Conservation (phyloP, 129 eudicot species). For the Centella asiatica region DNA sequence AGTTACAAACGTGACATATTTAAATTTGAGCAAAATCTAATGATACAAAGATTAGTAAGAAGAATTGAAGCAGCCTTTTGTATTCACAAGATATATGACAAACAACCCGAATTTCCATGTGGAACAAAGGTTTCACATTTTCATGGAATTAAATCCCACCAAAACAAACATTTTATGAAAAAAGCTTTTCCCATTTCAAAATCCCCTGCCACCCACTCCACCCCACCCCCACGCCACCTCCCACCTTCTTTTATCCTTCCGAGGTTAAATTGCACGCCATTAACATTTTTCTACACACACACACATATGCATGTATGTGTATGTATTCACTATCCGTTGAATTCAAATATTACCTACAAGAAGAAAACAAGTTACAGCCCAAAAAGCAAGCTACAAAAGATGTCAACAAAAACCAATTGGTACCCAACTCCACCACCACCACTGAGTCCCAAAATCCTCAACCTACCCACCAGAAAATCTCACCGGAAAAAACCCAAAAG, state of each 20-base stretch:
- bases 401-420: conserved; percentile 53
- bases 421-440: conserved; percentile 63
- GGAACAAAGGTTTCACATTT: conserved; percentile 4
- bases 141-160: conserved; percentile 2
- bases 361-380: conserved; percentile 10
- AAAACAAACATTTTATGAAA: background rate
- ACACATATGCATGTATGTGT: background rate
- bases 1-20: too few species aligned
- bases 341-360: conserved; percentile 34
- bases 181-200: conserved; percentile 26
- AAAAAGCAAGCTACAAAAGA: conserved; percentile 12
- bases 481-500: conserved; percentile 44
- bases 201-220: too few species aligned
- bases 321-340: conserved; percentile 16
- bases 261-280: conserved; percentile 44
- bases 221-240: too few species aligned
- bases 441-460: conserved; percentile 68
- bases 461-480: conserved; percentile 59
- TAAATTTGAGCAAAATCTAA: too few species aligned
- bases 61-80: too few species aligned
- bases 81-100: too few species aligned
- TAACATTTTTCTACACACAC: conserved; percentile 3
- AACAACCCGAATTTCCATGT: background rate
- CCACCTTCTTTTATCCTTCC: conserved; percentile 34
- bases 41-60: too few species aligned